These are phyloP conservation scores for Diospyros kaki DNA, from an alignment of 148 eudicot species.

Conservation along the genomic window DNA sequence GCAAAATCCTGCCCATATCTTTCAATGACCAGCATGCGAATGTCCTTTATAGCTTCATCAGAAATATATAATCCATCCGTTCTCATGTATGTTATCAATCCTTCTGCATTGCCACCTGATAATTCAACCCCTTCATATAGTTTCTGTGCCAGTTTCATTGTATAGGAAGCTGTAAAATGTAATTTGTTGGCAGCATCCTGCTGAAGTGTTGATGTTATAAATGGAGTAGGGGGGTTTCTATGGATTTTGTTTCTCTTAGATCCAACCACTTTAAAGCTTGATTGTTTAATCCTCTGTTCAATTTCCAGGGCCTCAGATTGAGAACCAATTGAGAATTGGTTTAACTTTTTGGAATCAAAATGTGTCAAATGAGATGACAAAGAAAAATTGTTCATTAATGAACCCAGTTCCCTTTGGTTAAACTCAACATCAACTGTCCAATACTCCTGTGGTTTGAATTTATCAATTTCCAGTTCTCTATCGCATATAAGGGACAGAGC, in stretches of 20 bases:
- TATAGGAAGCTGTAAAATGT: slow-evolving; percentile 58
- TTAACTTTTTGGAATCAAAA: slow-evolving; percentile 55
- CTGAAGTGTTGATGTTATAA: slow-evolving; percentile 92
- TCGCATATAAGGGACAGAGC: slow-evolving; percentile 85
- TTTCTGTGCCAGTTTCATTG: slow-evolving; percentile 95
- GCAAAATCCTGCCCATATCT: slow-evolving; percentile 67
- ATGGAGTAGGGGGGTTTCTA: slow-evolving; percentile 74
- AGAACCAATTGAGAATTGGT: slow-evolving; percentile 63
- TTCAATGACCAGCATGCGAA: slow-evolving; percentile 54
- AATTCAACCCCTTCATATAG: slow-evolving; percentile 83
- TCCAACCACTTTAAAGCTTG: slow-evolving; percentile 50
- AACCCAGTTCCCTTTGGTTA: slow-evolving; percentile 24
- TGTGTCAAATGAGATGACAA: slow-evolving; percentile 70
- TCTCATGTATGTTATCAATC: slow-evolving; percentile 92
- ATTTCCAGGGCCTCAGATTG: slow-evolving; percentile 51
- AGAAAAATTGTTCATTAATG: slow-evolving; percentile 13
- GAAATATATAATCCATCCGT: slow-evolving; percentile 94
- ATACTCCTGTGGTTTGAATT: slow-evolving; percentile 75
- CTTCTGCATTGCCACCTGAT: slow-evolving; percentile 55
- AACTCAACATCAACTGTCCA: slow-evolving; percentile 78
- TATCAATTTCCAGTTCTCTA: slow-evolving; percentile 78
- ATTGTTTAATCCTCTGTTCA: slow-evolving; percentile 42
- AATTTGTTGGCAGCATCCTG: slow-evolving; percentile 97
- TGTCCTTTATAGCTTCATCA: slow-evolving; percentile 63
- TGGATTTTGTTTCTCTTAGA: slow-evolving; percentile 49